Percentiles rank a stretch among this genome's conserved stretches.
These are phyloP conservation scores for Diplocarpon rosae DNA, from an alignment of 2,329 filamentous ascomycete genomes.

Conservation along the genomic window DNA sequence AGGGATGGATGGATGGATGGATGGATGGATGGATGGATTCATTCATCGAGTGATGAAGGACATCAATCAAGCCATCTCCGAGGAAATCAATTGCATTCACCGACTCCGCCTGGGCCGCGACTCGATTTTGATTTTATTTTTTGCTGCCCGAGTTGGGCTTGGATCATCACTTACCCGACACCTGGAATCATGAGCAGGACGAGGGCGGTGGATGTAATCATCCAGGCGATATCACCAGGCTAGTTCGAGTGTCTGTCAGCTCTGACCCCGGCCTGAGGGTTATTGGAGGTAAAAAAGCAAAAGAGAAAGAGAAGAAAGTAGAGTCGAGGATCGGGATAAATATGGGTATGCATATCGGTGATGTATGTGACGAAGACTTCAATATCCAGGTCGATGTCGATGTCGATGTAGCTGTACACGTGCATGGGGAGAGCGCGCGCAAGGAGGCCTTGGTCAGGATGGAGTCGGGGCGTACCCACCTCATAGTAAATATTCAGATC, in stretches of 20 bases:
- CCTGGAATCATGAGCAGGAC: slow-evolving; percentile 90
- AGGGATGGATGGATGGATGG: too few species aligned
- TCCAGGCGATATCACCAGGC: slow-evolving; percentile 77
- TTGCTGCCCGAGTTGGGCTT: background rate
- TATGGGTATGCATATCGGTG: background rate
- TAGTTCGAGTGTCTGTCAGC: slow-evolving; percentile 50
- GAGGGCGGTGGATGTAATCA: slow-evolving; percentile 70
- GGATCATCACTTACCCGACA: slow-evolving; percentile 56
- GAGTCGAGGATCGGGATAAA: background rate
- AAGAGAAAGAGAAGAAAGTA: background rate
- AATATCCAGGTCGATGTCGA: too few species aligned
- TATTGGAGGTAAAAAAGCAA: too few species aligned
- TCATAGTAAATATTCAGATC: slow-evolving; percentile 82
- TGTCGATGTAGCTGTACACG: too few species aligned
- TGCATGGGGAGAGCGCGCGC: too few species aligned
- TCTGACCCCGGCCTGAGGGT: slow-evolving; percentile 30
- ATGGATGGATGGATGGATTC: too few species aligned
- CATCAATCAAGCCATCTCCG: slow-evolving; percentile 12
- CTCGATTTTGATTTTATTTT: too few species aligned
- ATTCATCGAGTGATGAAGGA: too few species aligned
- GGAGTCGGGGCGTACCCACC: slow-evolving; percentile 32
- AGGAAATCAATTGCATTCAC: too few species aligned
- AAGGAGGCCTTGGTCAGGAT: background rate
- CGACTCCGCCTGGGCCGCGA: too few species aligned
- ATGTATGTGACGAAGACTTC: too few species aligned